phyloP scores from a whole-genome alignment of 2,329 filamentous ascomycete genomes.

The Bipolaris zeicola region DNA sequence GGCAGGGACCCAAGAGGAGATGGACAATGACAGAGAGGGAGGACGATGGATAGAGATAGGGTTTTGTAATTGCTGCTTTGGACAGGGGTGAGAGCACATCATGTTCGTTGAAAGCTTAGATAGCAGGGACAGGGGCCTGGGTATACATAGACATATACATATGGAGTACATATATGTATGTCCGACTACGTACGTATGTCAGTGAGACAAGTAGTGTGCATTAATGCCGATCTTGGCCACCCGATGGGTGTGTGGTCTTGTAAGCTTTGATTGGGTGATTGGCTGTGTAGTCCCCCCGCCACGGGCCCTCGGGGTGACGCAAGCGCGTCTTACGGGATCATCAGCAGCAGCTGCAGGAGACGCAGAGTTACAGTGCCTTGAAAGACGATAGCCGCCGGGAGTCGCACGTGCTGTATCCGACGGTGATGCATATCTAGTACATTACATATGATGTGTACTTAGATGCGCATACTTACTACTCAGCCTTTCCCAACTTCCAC shows the following conservation, averaged over 20 bases:
- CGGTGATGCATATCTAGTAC: background rate
- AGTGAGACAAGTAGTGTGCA: no score
- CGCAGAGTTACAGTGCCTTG: background rate
- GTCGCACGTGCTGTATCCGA: background rate
- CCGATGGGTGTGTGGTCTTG: conserved; percentile 4
- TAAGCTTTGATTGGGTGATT: background rate
- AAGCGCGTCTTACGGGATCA: conserved; percentile 7
- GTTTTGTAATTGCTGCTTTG: background rate
- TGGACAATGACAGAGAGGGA: conserved; percentile 51
- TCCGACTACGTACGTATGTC: no score
- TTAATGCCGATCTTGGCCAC: background rate
- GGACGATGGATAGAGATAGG: conserved; percentile 6
- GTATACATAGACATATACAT: background rate
- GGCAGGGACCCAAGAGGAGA: conserved; percentile 49
- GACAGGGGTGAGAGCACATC: background rate
- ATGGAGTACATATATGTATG: no score
- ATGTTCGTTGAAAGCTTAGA: background rate
- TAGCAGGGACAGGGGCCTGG: background rate
- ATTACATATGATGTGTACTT: background rate
- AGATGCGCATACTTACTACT: background rate
- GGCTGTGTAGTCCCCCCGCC: background rate
- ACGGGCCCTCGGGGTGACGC: conserved; percentile 3
- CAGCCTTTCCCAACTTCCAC: background rate
- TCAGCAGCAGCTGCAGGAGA: background rate
- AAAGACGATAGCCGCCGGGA: background rate